A percentile compares a stretch with the other conserved stretches of the same genome.
Conservation (phyloP, 225 moss, liverwort and hornwort genomes). For the Marchantia polymorpha region DNA sequence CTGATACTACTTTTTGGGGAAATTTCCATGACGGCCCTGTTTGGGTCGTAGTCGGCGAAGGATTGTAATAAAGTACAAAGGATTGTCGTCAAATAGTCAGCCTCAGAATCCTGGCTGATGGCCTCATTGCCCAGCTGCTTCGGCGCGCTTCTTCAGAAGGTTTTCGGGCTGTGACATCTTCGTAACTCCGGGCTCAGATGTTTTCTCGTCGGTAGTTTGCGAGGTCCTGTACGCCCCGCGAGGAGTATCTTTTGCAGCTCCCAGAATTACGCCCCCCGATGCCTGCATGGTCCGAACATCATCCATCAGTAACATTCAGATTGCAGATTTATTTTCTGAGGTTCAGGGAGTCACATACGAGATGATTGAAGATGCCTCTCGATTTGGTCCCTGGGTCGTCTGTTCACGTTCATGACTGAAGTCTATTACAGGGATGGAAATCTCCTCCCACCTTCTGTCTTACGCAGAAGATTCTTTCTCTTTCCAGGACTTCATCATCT, state of each 20-base stretch:
- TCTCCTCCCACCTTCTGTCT: too few species aligned
- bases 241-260: constrained; percentile 41
- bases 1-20: background rate
- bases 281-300: constrained; percentile 30
- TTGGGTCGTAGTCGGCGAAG: background rate
- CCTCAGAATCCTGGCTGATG: background rate
- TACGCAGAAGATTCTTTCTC: too few species aligned
- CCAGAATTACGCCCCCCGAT: constrained; percentile 54
- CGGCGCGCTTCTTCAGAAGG: constrained; percentile 25
- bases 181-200: constrained; percentile 34
- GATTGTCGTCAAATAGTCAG: background rate
- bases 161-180: constrained; percentile 57
- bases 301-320: too few species aligned
- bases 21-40: background rate
- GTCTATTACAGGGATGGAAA: too few species aligned
- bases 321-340: too few species aligned
- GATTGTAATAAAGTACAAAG: background rate
- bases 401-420: too few species aligned
- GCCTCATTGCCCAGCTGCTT: background rate
- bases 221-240: constrained; percentile 55
- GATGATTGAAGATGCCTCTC: too few species aligned
- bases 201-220: constrained; percentile 42
- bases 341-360: too few species aligned
- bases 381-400: too few species aligned
- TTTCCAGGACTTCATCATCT: too few species aligned